Evolutionary conservation across 495 filamentous ascomycete genomes (phyloP).

Genomic region (Parathielavia hyrcaniae): DNA sequence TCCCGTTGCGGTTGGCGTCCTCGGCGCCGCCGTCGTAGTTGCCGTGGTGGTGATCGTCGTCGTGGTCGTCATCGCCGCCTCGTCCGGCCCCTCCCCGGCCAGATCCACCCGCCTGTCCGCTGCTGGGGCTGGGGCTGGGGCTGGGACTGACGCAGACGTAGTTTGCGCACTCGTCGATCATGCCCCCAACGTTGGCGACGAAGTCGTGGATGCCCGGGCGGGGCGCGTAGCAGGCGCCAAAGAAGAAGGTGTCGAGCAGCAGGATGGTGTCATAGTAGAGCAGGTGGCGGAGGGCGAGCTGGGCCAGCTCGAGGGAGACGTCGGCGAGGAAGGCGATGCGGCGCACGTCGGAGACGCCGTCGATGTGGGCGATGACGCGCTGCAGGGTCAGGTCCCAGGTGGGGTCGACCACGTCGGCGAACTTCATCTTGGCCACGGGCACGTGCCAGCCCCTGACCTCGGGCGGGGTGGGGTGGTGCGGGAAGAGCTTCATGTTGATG

Average conservation of each 20-base stretch:
- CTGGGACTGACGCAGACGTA: conserved; percentile 55
- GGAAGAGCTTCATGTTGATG: conserved; percentile 93
- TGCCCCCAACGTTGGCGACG: conserved; percentile 56
- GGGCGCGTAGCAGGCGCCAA: conserved; percentile 80
- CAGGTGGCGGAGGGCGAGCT: conserved; percentile 78
- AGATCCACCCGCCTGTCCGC: background rate
- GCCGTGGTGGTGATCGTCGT: background rate
- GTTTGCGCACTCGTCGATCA: conserved; percentile 78
- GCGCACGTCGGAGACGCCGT: conserved; percentile 81
- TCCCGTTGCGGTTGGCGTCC: background rate
- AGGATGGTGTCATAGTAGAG: conserved; percentile 84
- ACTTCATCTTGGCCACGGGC: conserved; percentile 78
- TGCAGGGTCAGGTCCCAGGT: conserved; percentile 91
- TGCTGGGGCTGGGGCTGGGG: background rate
- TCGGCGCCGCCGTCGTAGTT: background rate
- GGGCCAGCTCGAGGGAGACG: conserved; percentile 74
- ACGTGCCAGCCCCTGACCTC: conserved; percentile 81
- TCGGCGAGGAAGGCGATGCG: conserved; percentile 78
- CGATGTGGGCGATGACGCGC: conserved; percentile 72
- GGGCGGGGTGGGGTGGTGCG: conserved; percentile 69
- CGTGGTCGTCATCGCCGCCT: conserved; percentile 6
- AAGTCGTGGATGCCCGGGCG: conserved; percentile 69
- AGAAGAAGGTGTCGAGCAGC: conserved; percentile 89
- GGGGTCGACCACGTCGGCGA: conserved; percentile 62
- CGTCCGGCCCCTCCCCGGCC: background rate